Evolutionary conservation across 2,329 filamentous ascomycete species (phyloP).

Genomic region (Ilyonectria sp.): DNA sequence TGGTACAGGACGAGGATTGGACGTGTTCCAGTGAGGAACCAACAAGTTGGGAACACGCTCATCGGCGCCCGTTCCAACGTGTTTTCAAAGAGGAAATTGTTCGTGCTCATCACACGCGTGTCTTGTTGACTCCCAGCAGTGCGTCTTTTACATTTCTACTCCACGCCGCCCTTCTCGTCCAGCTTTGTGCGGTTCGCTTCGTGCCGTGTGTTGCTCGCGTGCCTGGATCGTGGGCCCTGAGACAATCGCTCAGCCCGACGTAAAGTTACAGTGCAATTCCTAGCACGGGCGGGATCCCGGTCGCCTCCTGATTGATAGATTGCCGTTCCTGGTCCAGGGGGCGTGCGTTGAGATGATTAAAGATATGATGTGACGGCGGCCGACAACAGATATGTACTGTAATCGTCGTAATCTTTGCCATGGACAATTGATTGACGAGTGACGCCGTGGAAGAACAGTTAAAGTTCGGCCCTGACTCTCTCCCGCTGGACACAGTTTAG

Average conservation of each 20-base stretch:
- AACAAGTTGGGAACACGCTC: constrained; percentile 33
- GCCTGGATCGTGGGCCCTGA: constrained; percentile 25
- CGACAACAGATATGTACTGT: neutral
- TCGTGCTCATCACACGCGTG: constrained; percentile 13
- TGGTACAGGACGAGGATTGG: constrained; percentile 16
- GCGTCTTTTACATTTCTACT: constrained; percentile 7
- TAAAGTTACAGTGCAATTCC: constrained; percentile 3
- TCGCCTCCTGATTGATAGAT: constrained; percentile 13
- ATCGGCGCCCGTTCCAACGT: constrained; percentile 39
- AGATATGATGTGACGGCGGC: constrained; percentile 5
- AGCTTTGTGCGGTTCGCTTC: constrained; percentile 1
- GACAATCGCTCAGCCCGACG: constrained; percentile 3
- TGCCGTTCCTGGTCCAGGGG: constrained; percentile 17
- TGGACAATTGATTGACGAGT: neutral
- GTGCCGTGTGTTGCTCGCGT: constrained; percentile 37
- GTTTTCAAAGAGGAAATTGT: constrained; percentile 35
- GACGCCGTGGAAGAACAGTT: constrained; percentile 22
- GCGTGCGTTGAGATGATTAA: constrained; percentile 9
- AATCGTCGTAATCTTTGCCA: neutral
- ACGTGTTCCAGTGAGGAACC: constrained; percentile 30
- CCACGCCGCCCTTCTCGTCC: neutral
- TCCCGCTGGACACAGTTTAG: constrained; percentile 33
- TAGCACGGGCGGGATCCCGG: neutral
- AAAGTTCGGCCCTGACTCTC: constrained; percentile 24
- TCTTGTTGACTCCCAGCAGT: constrained; percentile 2